Evolutionary conservation across 495 filamentous ascomycete genomes (phyloP).

Genomic region (Cercophora newfieldiana): DNA sequence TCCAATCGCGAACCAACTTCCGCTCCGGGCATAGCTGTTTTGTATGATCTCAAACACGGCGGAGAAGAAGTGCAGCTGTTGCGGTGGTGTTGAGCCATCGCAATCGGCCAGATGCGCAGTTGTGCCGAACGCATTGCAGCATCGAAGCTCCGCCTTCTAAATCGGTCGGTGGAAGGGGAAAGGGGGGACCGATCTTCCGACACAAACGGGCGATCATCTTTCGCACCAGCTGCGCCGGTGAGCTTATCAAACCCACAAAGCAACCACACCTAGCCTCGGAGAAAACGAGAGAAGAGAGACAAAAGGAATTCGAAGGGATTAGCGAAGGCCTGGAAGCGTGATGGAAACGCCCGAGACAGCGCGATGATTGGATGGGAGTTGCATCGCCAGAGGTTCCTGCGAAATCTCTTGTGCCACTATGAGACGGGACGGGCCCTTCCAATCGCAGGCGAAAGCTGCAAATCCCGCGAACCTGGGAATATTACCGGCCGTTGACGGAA

Average conservation of each 20-base stretch:
- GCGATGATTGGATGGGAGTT: not conserved
- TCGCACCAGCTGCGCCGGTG: slow-evolving; percentile 6
- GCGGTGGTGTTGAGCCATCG: not conserved
- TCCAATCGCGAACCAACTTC: slow-evolving; percentile 1
- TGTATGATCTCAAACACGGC: not conserved
- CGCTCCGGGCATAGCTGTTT: slow-evolving; percentile 6
- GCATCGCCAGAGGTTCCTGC: not conserved
- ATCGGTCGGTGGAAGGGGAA: not conserved
- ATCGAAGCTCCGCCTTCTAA: not conserved
- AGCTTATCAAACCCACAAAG: slow-evolving; percentile 7
- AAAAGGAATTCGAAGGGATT: not conserved
- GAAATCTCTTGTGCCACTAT: slow-evolving; percentile 10
- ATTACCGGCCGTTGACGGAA: not conserved
- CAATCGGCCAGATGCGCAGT: too few species aligned
- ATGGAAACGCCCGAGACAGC: not conserved
- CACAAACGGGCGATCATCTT: not conserved
- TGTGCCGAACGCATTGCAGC: slow-evolving; percentile 4
- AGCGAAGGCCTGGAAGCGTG: not conserved
- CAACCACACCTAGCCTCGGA: not conserved
- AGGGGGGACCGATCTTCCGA: not conserved
- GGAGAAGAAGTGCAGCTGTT: not conserved
- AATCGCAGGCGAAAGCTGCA: not conserved
- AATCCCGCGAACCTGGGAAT: slow-evolving; percentile 2
- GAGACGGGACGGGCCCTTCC: slow-evolving; percentile 13
- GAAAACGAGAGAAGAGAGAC: not conserved